Evolutionary conservation across 495 filamentous ascomycete genomes (phyloP).

Genomic region (Penicillium waksmanii): DNA sequence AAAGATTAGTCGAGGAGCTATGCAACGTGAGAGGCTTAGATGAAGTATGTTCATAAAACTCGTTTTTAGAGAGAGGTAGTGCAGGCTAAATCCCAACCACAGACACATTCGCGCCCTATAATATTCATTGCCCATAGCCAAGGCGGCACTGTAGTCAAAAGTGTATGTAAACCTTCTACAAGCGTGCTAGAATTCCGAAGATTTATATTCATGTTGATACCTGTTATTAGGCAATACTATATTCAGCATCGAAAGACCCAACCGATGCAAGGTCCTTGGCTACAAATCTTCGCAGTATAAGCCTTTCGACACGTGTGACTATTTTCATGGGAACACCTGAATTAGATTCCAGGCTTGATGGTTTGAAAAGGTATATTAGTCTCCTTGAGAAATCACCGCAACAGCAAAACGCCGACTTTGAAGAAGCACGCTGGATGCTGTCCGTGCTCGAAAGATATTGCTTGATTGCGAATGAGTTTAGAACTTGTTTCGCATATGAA

Average conservation of each 20-base stretch:
- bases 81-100: background rate
- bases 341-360: slow-evolving; percentile 4
- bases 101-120: slow-evolving; percentile 32
- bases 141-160: slow-evolving; percentile 38
- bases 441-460: slow-evolving; percentile 1
- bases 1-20: slow-evolving; percentile 35
- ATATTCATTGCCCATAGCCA: slow-evolving; percentile 42
- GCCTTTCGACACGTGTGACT: background rate
- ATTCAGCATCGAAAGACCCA: background rate
- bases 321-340: slow-evolving; percentile 15
- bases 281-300: background rate
- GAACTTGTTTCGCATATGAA: background rate
- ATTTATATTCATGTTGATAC: background rate
- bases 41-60: slow-evolving; percentile 18
- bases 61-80: background rate
- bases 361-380: background rate
- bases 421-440: slow-evolving; percentile 12
- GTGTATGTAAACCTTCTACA: slow-evolving; percentile 18
- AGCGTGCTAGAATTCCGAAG: background rate
- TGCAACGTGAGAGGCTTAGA: slow-evolving; percentile 25
- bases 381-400: background rate
- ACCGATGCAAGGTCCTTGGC: background rate
- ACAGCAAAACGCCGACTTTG: background rate
- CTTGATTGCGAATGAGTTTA: background rate
- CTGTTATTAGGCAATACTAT: slow-evolving; percentile 5